Evolutionary conservation across 495 filamentous ascomycete genomes (phyloP).

Genomic region (Neurospora sp.): DNA sequence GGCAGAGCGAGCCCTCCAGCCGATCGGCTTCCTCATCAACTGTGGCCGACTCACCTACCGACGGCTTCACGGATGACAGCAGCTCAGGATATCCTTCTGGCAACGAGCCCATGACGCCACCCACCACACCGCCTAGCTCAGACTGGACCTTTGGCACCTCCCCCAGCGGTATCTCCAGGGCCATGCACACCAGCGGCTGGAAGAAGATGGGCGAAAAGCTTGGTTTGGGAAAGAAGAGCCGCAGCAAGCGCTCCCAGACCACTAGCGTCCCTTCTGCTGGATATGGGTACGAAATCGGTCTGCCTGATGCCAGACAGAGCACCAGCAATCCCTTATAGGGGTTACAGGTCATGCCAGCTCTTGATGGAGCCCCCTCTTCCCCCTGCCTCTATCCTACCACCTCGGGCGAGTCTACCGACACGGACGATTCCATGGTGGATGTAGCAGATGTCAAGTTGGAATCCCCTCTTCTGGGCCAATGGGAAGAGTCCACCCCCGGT

Average conservation of each 20-base stretch:
- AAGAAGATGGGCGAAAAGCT: conserved; percentile 78
- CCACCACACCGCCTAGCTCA: conserved; percentile 68
- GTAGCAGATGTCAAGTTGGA: conserved; percentile 8
- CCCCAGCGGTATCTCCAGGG: conserved; percentile 40
- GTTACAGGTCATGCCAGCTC: conserved; percentile 43
- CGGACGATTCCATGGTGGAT: conserved; percentile 4
- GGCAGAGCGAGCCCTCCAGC: conserved; percentile 19
- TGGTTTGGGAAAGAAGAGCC: conserved; percentile 53
- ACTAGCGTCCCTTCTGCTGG: conserved; percentile 25
- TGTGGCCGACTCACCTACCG: conserved; percentile 25
- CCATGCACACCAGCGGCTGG: conserved; percentile 52
- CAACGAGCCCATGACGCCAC: conserved; percentile 75
- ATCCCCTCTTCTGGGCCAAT: conserved; percentile 11
- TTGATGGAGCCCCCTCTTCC: conserved; percentile 22
- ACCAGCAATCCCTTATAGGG: conserved; percentile 37
- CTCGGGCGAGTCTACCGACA: conserved; percentile 8
- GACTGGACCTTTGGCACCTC: conserved; percentile 44
- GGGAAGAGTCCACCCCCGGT: conserved; percentile 40
- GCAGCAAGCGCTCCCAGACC: conserved; percentile 29
- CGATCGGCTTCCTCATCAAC: conserved; percentile 31
- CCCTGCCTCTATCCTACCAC: conserved; percentile 8
- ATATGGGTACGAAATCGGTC: conserved; percentile 12
- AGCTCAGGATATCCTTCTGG: conserved; percentile 40
- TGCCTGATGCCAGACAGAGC: conserved; percentile 21
- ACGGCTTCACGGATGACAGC: conserved; percentile 39